phyloP scores from a whole-genome alignment of 495 filamentous ascomycete species.

The Cryomyces minteri region DNA sequence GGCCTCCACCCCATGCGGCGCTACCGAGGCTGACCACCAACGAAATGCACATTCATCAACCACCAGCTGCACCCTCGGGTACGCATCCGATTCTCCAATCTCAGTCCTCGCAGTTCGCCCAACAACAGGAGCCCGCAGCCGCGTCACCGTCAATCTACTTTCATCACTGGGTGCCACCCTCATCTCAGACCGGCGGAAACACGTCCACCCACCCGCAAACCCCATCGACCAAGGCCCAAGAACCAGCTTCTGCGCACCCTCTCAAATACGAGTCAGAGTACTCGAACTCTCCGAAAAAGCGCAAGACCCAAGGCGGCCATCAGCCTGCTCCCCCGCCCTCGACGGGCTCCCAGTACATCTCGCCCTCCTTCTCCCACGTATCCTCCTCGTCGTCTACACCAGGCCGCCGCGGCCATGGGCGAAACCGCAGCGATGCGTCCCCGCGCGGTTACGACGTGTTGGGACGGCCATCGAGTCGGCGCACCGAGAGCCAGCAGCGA shows the following conservation, averaged over 20 bases:
- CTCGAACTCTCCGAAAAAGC: conserved; percentile 50
- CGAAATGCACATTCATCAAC: conserved; percentile 37
- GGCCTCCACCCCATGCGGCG: conserved; percentile 20
- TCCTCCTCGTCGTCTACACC: conserved; percentile 36
- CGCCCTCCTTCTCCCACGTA: conserved; percentile 31
- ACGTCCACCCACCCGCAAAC: conserved; percentile 41
- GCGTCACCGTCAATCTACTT: conserved; percentile 65
- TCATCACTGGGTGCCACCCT: conserved; percentile 80
- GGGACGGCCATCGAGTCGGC: conserved; percentile 1
- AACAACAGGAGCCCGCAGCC: conserved; percentile 34
- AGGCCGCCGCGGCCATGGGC: conserved; percentile 44
- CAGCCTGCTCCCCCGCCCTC: conserved; percentile 35
- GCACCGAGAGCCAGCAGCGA: neutral
- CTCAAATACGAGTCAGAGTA: conserved; percentile 30
- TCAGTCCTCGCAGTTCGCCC: conserved; percentile 20
- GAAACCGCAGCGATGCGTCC: conserved; percentile 50
- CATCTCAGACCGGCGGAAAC: conserved; percentile 32
- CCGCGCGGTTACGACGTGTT: conserved; percentile 12
- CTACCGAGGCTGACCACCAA: conserved; percentile 36
- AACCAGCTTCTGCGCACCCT: conserved; percentile 31
- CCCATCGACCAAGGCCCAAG: conserved; percentile 47
- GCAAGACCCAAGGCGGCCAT: conserved; percentile 49
- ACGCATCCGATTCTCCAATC: conserved; percentile 30
- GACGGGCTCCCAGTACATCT: conserved; percentile 19
- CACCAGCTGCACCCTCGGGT: conserved; percentile 21